phyloP scores from a whole-genome alignment of 1,284 basidiomycete species.

The Mycosarcoma maydis region DNA sequence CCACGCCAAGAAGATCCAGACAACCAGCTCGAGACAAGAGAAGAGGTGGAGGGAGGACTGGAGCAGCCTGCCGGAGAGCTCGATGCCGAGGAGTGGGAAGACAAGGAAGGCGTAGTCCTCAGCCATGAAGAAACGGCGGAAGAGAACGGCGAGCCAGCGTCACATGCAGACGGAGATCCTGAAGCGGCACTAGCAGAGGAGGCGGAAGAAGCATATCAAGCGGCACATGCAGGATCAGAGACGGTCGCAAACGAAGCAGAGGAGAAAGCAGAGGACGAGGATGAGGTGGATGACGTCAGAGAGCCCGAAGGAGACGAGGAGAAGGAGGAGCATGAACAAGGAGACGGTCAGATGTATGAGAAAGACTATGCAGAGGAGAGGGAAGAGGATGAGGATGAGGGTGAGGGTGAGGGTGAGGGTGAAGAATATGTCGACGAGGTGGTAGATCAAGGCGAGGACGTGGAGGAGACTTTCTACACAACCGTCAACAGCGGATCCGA shows the following conservation, averaged over 20 bases:
- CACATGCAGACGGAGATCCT: neutral
- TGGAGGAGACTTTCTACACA: slow-evolving; percentile 39
- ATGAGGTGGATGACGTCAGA: slow-evolving; percentile 5
- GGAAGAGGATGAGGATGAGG: slow-evolving; percentile 14
- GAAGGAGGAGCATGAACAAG: slow-evolving; percentile 4
- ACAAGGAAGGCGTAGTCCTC: neutral
- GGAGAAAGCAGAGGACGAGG: neutral
- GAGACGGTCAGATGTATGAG: neutral
- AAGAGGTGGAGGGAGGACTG: slow-evolving; percentile 8
- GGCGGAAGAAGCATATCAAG: no score
- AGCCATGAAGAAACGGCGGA: neutral
- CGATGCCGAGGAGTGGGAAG: neutral
- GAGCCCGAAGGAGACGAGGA: slow-evolving; percentile 13
- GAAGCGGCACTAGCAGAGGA: slow-evolving; percentile 1
- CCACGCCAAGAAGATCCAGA: neutral
- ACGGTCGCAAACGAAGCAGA: no score
- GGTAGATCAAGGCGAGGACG: slow-evolving; percentile 13
- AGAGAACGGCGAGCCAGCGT: neutral
- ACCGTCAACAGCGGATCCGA: slow-evolving; percentile 21
- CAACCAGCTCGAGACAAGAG: slow-evolving; percentile 1
- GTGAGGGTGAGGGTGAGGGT: slow-evolving; percentile 7
- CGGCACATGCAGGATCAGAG: no score
- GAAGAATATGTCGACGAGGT: slow-evolving; percentile 16
- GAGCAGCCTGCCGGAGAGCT: slow-evolving; percentile 9
- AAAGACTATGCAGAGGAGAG: slow-evolving; percentile 7